Percentiles rank a stretch among this genome's conserved stretches.
Evolutionary conservation across 106 monocot species (phyloP).

Genomic region (Dendrobium officinale): DNA sequence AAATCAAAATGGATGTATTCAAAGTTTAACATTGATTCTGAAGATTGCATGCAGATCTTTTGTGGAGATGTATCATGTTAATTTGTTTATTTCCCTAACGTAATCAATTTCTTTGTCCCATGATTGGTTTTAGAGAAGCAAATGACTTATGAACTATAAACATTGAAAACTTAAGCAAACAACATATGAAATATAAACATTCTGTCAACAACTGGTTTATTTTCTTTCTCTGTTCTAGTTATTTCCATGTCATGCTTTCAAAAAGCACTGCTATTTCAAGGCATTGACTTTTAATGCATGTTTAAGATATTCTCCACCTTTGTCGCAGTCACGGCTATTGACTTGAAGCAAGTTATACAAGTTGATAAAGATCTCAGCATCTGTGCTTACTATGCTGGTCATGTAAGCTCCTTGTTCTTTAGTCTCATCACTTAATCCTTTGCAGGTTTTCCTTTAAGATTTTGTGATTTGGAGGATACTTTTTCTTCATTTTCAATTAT

Average conservation of each 20-base stretch:
- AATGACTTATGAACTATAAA: background rate
- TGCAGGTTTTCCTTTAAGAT: background rate
- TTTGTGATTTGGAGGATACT: background rate
- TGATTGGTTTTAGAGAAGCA: background rate
- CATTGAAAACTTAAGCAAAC: background rate
- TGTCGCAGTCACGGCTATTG: conserved; percentile 60
- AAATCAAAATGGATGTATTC: background rate
- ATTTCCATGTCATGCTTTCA: background rate
- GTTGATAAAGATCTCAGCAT: conserved; percentile 84
- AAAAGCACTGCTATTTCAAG: background rate
- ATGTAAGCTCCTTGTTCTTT: conserved; percentile 33
- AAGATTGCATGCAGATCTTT: background rate
- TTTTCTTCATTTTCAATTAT: background rate
- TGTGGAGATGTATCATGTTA: too few relatives aligned
- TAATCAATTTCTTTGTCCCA: background rate
- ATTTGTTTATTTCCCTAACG: background rate
- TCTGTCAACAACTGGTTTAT: background rate
- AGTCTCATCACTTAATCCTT: background rate
- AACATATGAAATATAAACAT: background rate
- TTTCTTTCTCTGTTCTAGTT: background rate
- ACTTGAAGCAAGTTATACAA: conserved; percentile 86
- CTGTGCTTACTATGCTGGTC: conserved; percentile 96
- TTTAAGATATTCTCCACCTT: background rate
- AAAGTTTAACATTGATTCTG: background rate
- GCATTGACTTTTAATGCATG: background rate